Percentiles rank a stretch among this genome's conserved stretches.
These are phyloP conservation scores for Pleurotus ostreatus DNA, from an alignment of 768 basidiomycete genomes.

Conservation along the genomic window DNA sequence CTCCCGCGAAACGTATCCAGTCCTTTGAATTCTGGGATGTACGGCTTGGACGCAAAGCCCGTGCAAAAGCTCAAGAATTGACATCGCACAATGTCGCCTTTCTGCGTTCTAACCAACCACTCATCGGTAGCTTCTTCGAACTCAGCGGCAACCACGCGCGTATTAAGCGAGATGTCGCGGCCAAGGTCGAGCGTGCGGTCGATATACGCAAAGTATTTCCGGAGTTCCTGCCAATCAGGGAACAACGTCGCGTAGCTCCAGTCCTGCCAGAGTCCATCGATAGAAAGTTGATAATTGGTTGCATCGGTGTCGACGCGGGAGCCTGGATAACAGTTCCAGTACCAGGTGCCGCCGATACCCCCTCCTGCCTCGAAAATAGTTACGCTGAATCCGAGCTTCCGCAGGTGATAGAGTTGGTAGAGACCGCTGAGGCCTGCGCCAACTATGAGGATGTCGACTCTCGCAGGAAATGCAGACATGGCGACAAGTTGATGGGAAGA, in stretches of 20 bases:
- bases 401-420: background rate
- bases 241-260: background rate
- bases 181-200: slow-evolving; percentile 20
- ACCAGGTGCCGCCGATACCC: slow-evolving; percentile 13
- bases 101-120: slow-evolving; percentile 11
- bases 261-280: slow-evolving; percentile 3
- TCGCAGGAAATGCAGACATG: too few relatives aligned
- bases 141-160: slow-evolving; percentile 17
- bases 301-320: slow-evolving; percentile 2
- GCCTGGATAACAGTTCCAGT: slow-evolving; percentile 5
- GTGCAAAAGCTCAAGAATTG: slow-evolving; percentile 13
- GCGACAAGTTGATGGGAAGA: too few relatives aligned
- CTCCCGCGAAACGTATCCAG: slow-evolving; percentile 19
- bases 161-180: slow-evolving; percentile 19
- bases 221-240: slow-evolving; percentile 7
- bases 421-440: slow-evolving; percentile 4
- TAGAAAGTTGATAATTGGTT: background rate
- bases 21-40: slow-evolving; percentile 17
- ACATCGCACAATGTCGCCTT: slow-evolving; percentile 4
- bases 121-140: slow-evolving; percentile 11
- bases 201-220: slow-evolving; percentile 18
- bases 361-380: slow-evolving; percentile 5
- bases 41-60: slow-evolving; percentile 12
- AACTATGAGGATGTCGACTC: slow-evolving; percentile 3
- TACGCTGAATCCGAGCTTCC: background rate